Evolutionary conservation across 192 early-diverging fungal species (phyloP).

Genomic region (Backusella luteola): DNA sequence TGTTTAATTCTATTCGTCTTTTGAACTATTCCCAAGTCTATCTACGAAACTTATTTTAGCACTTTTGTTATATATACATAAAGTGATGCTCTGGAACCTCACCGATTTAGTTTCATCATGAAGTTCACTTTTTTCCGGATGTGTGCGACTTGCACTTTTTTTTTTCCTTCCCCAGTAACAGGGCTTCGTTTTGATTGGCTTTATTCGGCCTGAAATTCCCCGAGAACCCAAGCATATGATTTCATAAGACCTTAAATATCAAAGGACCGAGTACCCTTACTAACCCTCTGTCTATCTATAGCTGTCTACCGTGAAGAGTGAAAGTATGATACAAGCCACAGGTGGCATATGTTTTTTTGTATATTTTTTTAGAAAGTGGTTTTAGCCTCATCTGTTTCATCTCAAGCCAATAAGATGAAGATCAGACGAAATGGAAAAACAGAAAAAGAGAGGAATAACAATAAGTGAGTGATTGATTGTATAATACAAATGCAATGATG

Average conservation of each 20-base stretch:
- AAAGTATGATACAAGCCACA: background rate
- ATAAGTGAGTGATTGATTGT: background rate
- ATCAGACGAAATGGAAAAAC: background rate
- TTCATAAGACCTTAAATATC: background rate
- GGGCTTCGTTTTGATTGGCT: background rate
- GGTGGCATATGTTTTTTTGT: background rate
- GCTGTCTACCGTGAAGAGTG: too few species aligned
- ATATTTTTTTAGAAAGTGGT: background rate
- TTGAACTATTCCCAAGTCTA: too few species aligned
- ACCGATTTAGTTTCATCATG: too few species aligned
- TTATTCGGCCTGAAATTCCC: background rate
- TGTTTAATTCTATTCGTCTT: too few species aligned
- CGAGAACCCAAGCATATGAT: background rate
- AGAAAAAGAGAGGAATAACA: background rate
- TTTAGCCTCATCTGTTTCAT: conserved; percentile 7
- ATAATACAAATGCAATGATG: background rate
- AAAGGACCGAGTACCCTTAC: background rate
- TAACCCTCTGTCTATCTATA: too few species aligned
- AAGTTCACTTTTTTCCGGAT: too few species aligned
- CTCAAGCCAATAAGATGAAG: background rate
- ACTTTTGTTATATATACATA: too few species aligned
- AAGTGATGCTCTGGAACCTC: too few species aligned
- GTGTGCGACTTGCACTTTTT: too few species aligned
- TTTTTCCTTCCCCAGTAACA: too few species aligned
- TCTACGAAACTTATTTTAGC: too few species aligned